phyloP scores from a whole-genome alignment of 2,329 filamentous ascomycete species.

The Colletotrichum neosansevieriae region DNA sequence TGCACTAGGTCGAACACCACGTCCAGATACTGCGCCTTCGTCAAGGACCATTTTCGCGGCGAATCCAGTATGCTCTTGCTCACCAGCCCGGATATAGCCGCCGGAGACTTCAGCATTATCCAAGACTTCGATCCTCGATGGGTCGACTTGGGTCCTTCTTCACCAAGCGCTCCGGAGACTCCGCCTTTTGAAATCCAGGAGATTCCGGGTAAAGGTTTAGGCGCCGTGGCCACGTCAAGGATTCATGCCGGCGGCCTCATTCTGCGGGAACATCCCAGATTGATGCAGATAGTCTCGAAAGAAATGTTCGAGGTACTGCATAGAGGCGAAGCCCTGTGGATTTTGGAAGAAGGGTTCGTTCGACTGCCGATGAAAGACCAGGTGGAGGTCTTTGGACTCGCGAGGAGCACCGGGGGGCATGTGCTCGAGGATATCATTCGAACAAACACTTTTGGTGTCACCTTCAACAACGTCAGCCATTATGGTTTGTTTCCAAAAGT shows the following conservation, averaged over 20 bases:
- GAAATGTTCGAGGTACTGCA: constrained; percentile 43
- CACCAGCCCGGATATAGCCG: constrained; percentile 33
- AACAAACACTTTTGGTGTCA: constrained; percentile 51
- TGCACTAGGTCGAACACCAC: constrained; percentile 23
- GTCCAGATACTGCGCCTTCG: constrained; percentile 33
- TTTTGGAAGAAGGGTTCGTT: constrained; percentile 47
- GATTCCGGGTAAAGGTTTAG: constrained; percentile 48
- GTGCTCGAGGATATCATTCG: constrained; percentile 49
- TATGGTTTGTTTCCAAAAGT: constrained; percentile 50
- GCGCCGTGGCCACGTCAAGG: constrained; percentile 47
- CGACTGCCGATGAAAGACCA: constrained; percentile 44
- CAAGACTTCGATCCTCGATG: constrained; percentile 24
- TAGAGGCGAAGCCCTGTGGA: constrained; percentile 41
- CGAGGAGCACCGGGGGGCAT: constrained; percentile 48
- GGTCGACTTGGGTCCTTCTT: background rate
- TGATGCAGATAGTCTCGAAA: constrained; percentile 43
- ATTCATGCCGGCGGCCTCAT: constrained; percentile 49
- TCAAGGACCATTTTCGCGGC: constrained; percentile 35
- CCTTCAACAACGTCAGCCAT: constrained; percentile 42
- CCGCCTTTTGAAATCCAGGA: constrained; percentile 45
- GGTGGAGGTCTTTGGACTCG: constrained; percentile 45
- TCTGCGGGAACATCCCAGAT: constrained; percentile 47
- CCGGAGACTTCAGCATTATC: constrained; percentile 18
- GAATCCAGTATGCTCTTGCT: constrained; percentile 29
- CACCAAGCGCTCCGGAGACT: background rate